These are phyloP conservation scores for Funneliformis geosporum DNA, from an alignment of 192 early-diverging fungal species.

Conservation along the genomic window DNA sequence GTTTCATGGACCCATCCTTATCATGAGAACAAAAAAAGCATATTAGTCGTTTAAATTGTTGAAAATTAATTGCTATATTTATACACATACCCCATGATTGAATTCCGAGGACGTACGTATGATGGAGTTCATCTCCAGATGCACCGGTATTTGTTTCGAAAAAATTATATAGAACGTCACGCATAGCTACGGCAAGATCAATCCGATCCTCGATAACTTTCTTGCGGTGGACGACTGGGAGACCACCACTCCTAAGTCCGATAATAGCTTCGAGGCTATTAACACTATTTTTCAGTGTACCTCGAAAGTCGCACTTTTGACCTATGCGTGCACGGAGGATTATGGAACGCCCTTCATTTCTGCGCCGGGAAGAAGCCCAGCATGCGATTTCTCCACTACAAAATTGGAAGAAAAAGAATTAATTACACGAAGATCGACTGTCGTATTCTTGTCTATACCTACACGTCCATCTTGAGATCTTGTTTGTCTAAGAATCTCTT, in stretches of 20 bases:
- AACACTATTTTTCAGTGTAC: slow-evolving; percentile 29
- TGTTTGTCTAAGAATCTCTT: too few species aligned
- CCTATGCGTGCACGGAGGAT: slow-evolving; percentile 20
- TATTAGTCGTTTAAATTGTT: too few species aligned
- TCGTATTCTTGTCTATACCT: too few species aligned
- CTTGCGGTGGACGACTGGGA: slow-evolving; percentile 29
- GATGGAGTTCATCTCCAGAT: slow-evolving; percentile 30
- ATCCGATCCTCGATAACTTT: too few species aligned
- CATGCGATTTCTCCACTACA: slow-evolving; percentile 31
- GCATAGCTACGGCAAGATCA: too few species aligned
- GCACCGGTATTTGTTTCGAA: too few species aligned
- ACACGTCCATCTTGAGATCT: too few species aligned
- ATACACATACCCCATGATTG: slow-evolving; percentile 12
- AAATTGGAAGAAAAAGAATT: background rate
- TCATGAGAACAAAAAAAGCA: slow-evolving; percentile 21
- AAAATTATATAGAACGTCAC: too few species aligned
- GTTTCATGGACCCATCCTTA: slow-evolving; percentile 17
- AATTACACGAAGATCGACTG: background rate
- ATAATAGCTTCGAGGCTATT: slow-evolving; percentile 32
- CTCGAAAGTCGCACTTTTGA: slow-evolving; percentile 31
- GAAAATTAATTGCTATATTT: background rate
- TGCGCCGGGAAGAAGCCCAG: slow-evolving; percentile 27
- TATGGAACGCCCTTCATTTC: slow-evolving; percentile 33
- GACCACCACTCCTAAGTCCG: slow-evolving; percentile 33
- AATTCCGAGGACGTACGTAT: slow-evolving; percentile 7